These are phyloP conservation scores for Omphalotus olearius DNA, from an alignment of 1,284 basidiomycete species.

Conservation along the genomic window DNA sequence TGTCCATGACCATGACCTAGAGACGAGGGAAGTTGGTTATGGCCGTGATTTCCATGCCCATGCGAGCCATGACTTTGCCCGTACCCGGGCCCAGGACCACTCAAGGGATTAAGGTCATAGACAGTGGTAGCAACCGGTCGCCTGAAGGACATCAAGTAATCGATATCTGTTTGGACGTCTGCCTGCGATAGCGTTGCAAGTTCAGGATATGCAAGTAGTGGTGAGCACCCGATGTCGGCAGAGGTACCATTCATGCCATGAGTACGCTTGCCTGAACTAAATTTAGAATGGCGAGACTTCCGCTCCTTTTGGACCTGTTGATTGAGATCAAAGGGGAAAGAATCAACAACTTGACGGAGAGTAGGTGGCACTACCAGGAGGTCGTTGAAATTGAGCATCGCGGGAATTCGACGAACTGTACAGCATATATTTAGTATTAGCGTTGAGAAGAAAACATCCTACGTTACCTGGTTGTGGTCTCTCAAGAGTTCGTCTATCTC, in stretches of 20 bases:
- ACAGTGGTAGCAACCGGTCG: background rate
- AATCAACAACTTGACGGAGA: conserved; percentile 46
- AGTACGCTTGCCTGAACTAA: conserved; percentile 11
- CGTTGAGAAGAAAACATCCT: conserved; percentile 13
- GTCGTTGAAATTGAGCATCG: background rate
- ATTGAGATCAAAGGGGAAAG: conserved; percentile 22
- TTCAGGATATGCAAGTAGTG: conserved; percentile 46
- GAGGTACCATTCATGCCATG: conserved; percentile 1
- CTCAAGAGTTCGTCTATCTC: conserved; percentile 73
- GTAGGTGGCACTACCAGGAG: conserved; percentile 29
- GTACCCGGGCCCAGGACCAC: background rate
- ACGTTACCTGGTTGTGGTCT: conserved; percentile 63
- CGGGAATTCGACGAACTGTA: conserved; percentile 48
- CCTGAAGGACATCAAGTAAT: conserved; percentile 20
- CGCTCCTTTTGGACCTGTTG: background rate
- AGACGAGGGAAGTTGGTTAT: background rate
- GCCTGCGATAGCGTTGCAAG: conserved; percentile 42
- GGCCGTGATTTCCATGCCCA: background rate
- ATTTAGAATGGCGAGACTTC: conserved; percentile 18
- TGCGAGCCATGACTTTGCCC: background rate
- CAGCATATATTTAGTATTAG: background rate
- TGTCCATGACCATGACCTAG: background rate
- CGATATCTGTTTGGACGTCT: conserved; percentile 54
- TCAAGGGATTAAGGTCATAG: background rate
- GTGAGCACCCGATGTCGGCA: conserved; percentile 1